A percentile compares a stretch with the other conserved stretches of the same genome.
phyloP scores from a whole-genome alignment of 2,329 filamentous ascomycete genomes.

The Cladophialophora immunda region DNA sequence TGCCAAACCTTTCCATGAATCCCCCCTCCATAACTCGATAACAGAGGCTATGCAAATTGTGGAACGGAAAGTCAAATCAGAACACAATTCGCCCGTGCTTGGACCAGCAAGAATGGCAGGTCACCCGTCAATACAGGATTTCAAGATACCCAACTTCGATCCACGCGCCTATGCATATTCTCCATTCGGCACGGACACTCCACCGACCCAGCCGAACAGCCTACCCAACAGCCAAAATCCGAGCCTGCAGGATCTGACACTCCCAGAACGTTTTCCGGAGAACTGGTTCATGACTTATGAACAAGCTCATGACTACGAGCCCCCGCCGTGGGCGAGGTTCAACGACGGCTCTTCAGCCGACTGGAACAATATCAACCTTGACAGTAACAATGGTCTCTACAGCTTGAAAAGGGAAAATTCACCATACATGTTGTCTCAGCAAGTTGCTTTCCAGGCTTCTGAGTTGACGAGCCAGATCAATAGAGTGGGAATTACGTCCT shows the following conservation, averaged over 20 bases:
- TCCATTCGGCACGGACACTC: conserved; percentile 46
- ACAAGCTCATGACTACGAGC: conserved; percentile 46
- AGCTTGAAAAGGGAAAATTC: conserved; percentile 26
- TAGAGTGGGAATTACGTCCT: conserved; percentile 51
- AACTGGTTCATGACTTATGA: conserved; percentile 55
- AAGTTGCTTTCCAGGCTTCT: conserved; percentile 23
- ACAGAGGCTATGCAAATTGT: conserved; percentile 45
- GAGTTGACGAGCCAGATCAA: conserved; percentile 33
- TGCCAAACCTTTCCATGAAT: conserved; percentile 41
- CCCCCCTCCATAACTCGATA: conserved; percentile 44
- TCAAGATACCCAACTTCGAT: conserved; percentile 46
- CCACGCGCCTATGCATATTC: conserved; percentile 46
- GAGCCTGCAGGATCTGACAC: conserved; percentile 38
- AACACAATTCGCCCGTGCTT: conserved; percentile 57
- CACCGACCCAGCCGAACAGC: conserved; percentile 39
- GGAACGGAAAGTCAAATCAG: conserved; percentile 52
- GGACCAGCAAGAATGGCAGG: conserved; percentile 41
- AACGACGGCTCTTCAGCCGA: conserved; percentile 47
- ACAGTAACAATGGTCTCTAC: conserved; percentile 17
- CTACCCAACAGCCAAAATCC: conserved; percentile 42
- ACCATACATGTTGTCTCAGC: conserved; percentile 45
- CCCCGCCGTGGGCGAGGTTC: conserved; percentile 30
- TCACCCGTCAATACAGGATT: conserved; percentile 35
- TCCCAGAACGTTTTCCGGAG: conserved; percentile 50
- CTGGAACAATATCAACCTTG: conserved; percentile 58